Evolutionary conservation across 768 basidiomycete genomes (phyloP), one percentile per base, ranked within the genome.

Genomic region (Mycena latifolia): DNA sequence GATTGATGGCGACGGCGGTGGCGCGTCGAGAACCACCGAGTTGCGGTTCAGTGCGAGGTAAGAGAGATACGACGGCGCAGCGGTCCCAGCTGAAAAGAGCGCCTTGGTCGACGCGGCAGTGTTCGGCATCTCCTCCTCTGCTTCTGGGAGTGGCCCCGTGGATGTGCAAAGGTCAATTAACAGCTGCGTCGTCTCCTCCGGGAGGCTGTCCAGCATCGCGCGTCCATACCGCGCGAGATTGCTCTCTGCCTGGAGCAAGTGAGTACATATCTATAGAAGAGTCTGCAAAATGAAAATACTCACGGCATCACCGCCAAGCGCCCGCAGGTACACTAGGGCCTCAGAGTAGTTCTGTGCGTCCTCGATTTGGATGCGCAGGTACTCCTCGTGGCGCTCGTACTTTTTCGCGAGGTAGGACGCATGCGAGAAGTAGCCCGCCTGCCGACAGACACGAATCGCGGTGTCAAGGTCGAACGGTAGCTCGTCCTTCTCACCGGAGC

Each of bases 381-480:
- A 98, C 70, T 98, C 97, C 72, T 96, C 95, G 70, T 98, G 95
- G 24, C 93, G 80, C 31, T 91, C 89, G 77, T 95, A 99, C 74
- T 94, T 94, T 79, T 89, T 90, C 22, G 98, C 97, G 18, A 99
- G 85, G 75, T 96, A 99, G 1, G 90, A 88, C 1, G 97, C 97
- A 74, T 99, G 97, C 61, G 96, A 92, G 72, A 94, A 98, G 77
- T 97, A 99, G 0, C 95, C 95, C 2, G 96, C 97, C 77, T 99
- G 97, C 28, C 98, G 86, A 73, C 96, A 98, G 29, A 99, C 97
- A 3, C 95, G 88, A 57, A 99, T 98, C 0, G 96, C 98, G 0
- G 98, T 99, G 66, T 97, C 95, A 46, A 99, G 85, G 75, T 99
- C 98, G 75, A 99, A 99, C 0, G 97, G 98, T 5, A 97, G 85